Evolutionary conservation across 495 filamentous ascomycete species (phyloP).

Genomic region (Aspergillus sparsus): DNA sequence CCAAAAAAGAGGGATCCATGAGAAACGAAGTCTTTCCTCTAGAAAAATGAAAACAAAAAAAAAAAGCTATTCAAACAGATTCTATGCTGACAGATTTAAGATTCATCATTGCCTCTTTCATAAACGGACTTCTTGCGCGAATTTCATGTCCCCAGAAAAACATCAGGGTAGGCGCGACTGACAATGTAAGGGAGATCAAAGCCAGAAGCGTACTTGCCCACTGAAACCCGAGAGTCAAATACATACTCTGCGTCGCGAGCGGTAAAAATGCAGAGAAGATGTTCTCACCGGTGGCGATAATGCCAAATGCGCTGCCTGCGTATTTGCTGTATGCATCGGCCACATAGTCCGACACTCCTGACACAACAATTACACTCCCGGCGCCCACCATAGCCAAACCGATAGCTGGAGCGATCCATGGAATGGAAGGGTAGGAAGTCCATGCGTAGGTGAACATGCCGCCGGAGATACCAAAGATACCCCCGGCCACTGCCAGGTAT

Average conservation of each 20-base stretch:
- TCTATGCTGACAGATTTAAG: background rate
- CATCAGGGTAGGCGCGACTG: constrained; percentile 30
- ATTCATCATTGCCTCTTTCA: constrained; percentile 37
- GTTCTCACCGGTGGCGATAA: constrained; percentile 41
- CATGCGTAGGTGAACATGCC: constrained; percentile 46
- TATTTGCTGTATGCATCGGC: constrained; percentile 38
- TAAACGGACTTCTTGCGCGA: constrained; percentile 37
- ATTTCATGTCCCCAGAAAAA: constrained; percentile 35
- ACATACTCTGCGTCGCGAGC: constrained; percentile 46
- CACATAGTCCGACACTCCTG: constrained; percentile 35
- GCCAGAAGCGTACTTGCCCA: constrained; percentile 48
- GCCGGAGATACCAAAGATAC: constrained; percentile 37
- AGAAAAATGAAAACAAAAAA: too few species aligned
- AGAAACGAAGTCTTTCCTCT: too few species aligned
- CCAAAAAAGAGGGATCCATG: too few species aligned
- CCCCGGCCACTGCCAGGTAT: constrained; percentile 35
- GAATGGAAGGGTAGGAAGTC: constrained; percentile 34
- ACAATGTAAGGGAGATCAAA: constrained; percentile 37
- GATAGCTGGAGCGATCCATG: constrained; percentile 31
- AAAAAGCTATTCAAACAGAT: background rate
- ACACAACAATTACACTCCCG: constrained; percentile 36
- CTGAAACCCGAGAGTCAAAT: constrained; percentile 41
- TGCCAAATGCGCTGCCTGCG: constrained; percentile 38
- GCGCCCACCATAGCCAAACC: constrained; percentile 25
- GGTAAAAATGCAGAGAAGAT: constrained; percentile 40